Conservation (phyloP, 1,284 basidiomycete species). For the Polyporus tsugae region DNA sequence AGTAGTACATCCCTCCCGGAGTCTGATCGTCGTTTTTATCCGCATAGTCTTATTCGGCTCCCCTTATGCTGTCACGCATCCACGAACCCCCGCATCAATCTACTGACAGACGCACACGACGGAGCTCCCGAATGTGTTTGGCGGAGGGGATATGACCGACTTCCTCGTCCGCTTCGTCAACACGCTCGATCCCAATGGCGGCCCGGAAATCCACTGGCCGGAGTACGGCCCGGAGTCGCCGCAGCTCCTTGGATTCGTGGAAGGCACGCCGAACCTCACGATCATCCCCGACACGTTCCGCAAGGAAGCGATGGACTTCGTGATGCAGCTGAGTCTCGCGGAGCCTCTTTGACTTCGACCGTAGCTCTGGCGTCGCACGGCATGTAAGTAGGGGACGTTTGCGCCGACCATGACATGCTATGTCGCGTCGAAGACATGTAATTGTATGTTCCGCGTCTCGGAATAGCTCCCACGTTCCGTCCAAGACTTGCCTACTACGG, state of each 20-base stretch:
- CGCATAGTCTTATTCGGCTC: background rate
- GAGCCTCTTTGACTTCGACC: slow-evolving; percentile 15
- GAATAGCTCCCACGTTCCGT: background rate
- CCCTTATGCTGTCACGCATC: too few relatives aligned
- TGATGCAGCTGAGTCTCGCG: slow-evolving; percentile 22
- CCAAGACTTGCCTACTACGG: background rate
- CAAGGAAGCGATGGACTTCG: slow-evolving; percentile 40
- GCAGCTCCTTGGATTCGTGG: slow-evolving; percentile 54
- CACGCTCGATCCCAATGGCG: slow-evolving; percentile 43
- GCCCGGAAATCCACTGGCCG: slow-evolving; percentile 53
- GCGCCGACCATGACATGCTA: background rate
- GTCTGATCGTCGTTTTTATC: background rate
- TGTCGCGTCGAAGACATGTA: background rate
- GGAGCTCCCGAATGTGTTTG: slow-evolving; percentile 32
- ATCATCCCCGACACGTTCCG: slow-evolving; percentile 54
- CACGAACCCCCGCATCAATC: too few relatives aligned
- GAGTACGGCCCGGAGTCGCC: slow-evolving; percentile 49
- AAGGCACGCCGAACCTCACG: slow-evolving; percentile 46
- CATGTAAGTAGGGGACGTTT: background rate
- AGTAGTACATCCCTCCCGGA: background rate
- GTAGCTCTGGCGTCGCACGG: background rate
- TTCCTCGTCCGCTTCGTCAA: slow-evolving; percentile 33
- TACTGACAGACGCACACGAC: slow-evolving; percentile 24
- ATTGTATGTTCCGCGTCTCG: background rate
- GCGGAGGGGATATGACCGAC: slow-evolving; percentile 33